Evolutionary conservation across 2,329 filamentous ascomycete species (phyloP).

Genomic region (Fusarium pilosicola): DNA sequence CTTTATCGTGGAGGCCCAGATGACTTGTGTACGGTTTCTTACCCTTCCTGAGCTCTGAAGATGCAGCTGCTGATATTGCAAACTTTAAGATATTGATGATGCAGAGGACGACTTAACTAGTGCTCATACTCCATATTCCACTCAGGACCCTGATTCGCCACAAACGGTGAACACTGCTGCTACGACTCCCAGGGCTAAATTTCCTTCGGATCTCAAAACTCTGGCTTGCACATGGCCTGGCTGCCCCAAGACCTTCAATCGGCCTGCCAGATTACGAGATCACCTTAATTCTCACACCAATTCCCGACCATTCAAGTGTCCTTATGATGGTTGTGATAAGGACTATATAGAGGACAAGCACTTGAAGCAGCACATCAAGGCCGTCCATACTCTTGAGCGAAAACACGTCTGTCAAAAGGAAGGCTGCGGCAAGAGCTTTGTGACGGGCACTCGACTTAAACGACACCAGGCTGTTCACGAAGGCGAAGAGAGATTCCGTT

Average conservation of each 20-base stretch:
- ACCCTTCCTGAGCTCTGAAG: background rate
- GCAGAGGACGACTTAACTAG: constrained; percentile 49
- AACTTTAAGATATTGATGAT: constrained; percentile 45
- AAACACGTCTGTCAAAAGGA: constrained; percentile 76
- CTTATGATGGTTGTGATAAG: constrained; percentile 78
- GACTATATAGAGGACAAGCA: constrained; percentile 88
- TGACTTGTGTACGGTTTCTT: constrained; percentile 36
- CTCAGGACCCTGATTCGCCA: constrained; percentile 46
- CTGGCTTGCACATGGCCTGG: constrained; percentile 77
- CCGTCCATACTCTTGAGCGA: constrained; percentile 77
- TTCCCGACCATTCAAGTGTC: constrained; percentile 81
- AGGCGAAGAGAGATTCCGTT: constrained; percentile 78
- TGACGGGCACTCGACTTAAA: constrained; percentile 80
- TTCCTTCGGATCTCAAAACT: constrained; percentile 79
- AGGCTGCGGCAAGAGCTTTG: constrained; percentile 82
- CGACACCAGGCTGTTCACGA: constrained; percentile 81
- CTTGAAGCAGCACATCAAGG: constrained; percentile 84
- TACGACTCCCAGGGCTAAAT: constrained; percentile 60
- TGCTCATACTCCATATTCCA: constrained; percentile 48
- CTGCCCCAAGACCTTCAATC: constrained; percentile 87
- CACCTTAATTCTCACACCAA: constrained; percentile 89
- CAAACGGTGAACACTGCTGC: constrained; percentile 46
- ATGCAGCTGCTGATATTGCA: constrained; percentile 12
- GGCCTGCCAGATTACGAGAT: constrained; percentile 80
- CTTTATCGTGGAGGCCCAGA: constrained; percentile 27